Evolutionary conservation across 116 monocot genomes (phyloP).

Genomic region (Cymodocea nodosa): DNA sequence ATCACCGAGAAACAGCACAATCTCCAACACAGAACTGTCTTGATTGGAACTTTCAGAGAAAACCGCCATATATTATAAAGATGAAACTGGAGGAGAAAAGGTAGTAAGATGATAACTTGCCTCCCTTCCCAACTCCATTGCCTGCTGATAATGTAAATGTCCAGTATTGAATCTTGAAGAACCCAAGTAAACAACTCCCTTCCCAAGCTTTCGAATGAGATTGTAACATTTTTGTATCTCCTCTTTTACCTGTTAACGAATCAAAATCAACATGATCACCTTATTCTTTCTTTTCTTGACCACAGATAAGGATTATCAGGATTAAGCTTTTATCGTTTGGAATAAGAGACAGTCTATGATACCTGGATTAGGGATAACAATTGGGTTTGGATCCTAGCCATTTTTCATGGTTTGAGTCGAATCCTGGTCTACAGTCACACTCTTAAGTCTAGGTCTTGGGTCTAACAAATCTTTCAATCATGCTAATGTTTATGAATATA

Average conservation of each 20-base stretch:
- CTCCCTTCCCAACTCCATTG: constrained; percentile 68
- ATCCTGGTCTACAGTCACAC: too few species aligned
- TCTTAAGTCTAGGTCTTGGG: too few species aligned
- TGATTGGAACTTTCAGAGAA: too few species aligned
- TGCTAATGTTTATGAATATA: too few species aligned
- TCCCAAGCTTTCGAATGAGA: constrained; percentile 69
- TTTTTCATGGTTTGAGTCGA: too few species aligned
- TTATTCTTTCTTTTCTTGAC: not conserved
- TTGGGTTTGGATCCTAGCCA: too few species aligned
- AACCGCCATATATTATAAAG: not conserved
- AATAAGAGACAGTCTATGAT: too few species aligned
- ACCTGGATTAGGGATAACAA: too few species aligned
- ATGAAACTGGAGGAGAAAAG: not conserved
- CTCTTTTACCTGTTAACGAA: constrained; percentile 40
- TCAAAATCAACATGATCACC: not conserved
- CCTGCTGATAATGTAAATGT: constrained; percentile 58
- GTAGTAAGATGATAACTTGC: constrained; percentile 18
- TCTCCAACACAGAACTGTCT: too few species aligned
- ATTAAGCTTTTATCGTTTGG: not conserved
- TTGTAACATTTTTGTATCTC: constrained; percentile 74
- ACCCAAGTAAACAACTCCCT: constrained; percentile 76
- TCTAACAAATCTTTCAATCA: too few species aligned
- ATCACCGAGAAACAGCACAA: too few species aligned
- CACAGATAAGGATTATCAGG: not conserved
- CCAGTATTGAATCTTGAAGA: constrained; percentile 52